Base-by-base conservation (phyloP, 768 basidiomycete species). In the Coprinopsis sp. region DNA sequence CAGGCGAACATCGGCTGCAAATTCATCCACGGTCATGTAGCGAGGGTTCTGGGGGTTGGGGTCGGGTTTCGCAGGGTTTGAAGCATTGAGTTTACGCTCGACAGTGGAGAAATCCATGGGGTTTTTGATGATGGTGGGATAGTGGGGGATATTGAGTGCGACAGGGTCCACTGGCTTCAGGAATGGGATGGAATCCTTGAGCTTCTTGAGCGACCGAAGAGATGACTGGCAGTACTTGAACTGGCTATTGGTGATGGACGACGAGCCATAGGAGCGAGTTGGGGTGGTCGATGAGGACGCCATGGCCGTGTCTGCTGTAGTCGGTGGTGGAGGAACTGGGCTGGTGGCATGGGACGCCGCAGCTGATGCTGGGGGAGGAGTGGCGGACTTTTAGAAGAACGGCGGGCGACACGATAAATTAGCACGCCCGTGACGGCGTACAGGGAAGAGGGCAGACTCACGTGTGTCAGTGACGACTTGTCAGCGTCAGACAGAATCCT, bases 41-140 rank as follows among this genome's bases (percentile, higher is more conserved):
- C 84, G 84, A n/a, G 85, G 86, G 51, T 87, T 87, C 46, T 70
- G 64, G 3, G 71, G 67, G 58, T 84, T 87, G 22, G 73, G 64
- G 50, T 90, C 89, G 12, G 81, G 87, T 59, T 90, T 92, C 43
- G 69, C 56, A 2, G 87, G 84, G 57, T 91, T 94, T 12, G 90
- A 90, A 1, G 86, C 80, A 27, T 55, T 57, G 33, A 98, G 73
- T 68, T 97, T 96, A 57, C 79, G 79, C 67, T 98, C 95, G 49
- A 97, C 80, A 34, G 95, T 96, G 3, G 82, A 76, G 37, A 99
- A 77, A 62, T 98, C 96, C 91, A 97, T 97, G 0, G 96, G 96
- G 22, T 76, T 79, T 59, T 84, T 89, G 67, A 99, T 80, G 60
- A 98, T 81, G 36, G 74, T 74, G 28, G 79, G 79, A 58, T 99